phyloP scores from a whole-genome alignment of 1,139 yeast species.

The Pichia sp. region DNA sequence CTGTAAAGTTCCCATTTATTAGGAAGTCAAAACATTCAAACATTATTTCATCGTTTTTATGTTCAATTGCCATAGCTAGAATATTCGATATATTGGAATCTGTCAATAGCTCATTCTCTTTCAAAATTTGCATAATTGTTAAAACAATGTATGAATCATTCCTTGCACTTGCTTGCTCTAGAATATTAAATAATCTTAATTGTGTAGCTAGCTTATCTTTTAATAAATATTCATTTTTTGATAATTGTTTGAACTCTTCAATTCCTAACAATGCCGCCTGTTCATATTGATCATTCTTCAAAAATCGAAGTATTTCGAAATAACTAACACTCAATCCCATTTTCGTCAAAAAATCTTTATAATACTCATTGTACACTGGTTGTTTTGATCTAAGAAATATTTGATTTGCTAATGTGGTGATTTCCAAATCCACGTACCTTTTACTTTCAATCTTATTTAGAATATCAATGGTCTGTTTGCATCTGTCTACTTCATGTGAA shows the following conservation, averaged over 20 bases:
- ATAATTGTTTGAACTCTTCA: slow-evolving; percentile 2
- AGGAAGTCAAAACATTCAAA: not conserved
- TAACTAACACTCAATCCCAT: slow-evolving; percentile 5
- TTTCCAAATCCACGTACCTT: not conserved
- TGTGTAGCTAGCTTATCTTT: slow-evolving; percentile 1
- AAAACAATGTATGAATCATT: slow-evolving; percentile 4
- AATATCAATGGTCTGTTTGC: not conserved
- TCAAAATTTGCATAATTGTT: slow-evolving; percentile 12
- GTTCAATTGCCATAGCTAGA: slow-evolving; percentile 4
- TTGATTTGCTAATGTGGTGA: slow-evolving; percentile 13
- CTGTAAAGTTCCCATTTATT: slow-evolving; percentile 1
- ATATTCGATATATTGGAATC: not conserved
- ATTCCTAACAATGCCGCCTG: slow-evolving; percentile 15
- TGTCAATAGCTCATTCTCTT: not conserved
- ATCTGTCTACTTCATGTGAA: not conserved
- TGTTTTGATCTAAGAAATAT: slow-evolving; percentile 10
- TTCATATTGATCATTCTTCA: slow-evolving; percentile 16
- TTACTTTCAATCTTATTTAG: not conserved
- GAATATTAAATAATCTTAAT: slow-evolving; percentile 7
- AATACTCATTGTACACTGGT: slow-evolving; percentile 10
- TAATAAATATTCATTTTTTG: slow-evolving; percentile 1
- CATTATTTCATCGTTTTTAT: slow-evolving; percentile 3
- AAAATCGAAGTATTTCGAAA: slow-evolving; percentile 14
- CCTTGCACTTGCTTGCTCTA: slow-evolving; percentile 15
- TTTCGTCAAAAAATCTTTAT: slow-evolving; percentile 9